A percentile compares a stretch with the other conserved stretches of the same genome.
Evolutionary conservation across 192 early-diverging fungal species (phyloP).

Genomic region (Umbelopsis sp.): DNA sequence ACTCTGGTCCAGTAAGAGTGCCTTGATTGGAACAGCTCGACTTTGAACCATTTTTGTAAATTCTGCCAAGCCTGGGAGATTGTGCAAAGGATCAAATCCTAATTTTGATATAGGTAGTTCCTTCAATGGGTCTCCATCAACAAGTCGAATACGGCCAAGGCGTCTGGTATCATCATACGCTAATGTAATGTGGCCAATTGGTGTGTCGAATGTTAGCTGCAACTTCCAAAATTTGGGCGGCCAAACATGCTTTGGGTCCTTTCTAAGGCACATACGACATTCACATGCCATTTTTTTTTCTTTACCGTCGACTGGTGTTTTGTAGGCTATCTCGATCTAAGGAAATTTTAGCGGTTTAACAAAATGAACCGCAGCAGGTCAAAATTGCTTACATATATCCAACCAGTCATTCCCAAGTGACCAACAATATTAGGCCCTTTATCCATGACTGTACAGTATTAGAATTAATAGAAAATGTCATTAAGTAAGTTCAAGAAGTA

Average conservation of each 20-base stretch:
- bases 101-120: slow-evolving; percentile 58
- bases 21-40: slow-evolving; percentile 65
- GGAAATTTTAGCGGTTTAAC: slow-evolving; percentile 14
- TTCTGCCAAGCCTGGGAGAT: slow-evolving; percentile 48
- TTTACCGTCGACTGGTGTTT: slow-evolving; percentile 29
- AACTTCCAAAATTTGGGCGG: slow-evolving; percentile 77
- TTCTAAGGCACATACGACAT: slow-evolving; percentile 19
- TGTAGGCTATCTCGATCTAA: slow-evolving; percentile 15
- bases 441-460: slow-evolving; percentile 35
- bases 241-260: slow-evolving; percentile 26
- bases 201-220: slow-evolving; percentile 41
- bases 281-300: slow-evolving; percentile 22
- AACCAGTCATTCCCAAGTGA: slow-evolving; percentile 82
- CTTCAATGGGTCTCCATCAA: slow-evolving; percentile 49
- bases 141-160: slow-evolving; percentile 65
- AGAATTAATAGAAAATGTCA: background rate
- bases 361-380: background rate
- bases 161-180: slow-evolving; percentile 70
- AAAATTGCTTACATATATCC: slow-evolving; percentile 40
- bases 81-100: slow-evolving; percentile 76
- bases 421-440: slow-evolving; percentile 49
- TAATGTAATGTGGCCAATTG: slow-evolving; percentile 12
- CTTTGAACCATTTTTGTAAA: slow-evolving; percentile 47
- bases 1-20: slow-evolving; percentile 72
- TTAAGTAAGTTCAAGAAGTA: background rate